Conservation (phyloP, 192 early-diverging fungal species). For the Umbelopsis ramanniana region DNA sequence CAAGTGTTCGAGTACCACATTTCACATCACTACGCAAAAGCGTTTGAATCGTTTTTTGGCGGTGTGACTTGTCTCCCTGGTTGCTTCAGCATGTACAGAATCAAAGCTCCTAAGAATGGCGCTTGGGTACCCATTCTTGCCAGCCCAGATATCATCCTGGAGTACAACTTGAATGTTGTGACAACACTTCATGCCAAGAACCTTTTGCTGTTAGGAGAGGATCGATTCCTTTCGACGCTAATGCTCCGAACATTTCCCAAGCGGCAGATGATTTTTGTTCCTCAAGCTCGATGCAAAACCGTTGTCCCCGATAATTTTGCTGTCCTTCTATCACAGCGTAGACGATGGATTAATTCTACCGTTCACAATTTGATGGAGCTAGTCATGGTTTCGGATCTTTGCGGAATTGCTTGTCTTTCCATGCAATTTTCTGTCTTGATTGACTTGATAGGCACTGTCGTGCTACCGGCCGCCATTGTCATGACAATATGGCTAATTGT, state of each 20-base stretch:
- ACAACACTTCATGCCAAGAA: conserved; percentile 86
- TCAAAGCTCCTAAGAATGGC: conserved; percentile 76
- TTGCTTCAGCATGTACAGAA: conserved; percentile 97
- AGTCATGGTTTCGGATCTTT: conserved; percentile 82
- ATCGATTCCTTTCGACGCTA: conserved; percentile 83
- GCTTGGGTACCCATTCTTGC: conserved; percentile 81
- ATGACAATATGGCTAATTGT: conserved; percentile 83
- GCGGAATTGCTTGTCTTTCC: conserved; percentile 87
- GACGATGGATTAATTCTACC: conserved; percentile 95
- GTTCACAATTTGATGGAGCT: conserved; percentile 89
- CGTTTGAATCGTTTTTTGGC: conserved; percentile 95
- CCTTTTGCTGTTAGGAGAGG: conserved; percentile 82
- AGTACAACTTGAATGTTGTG: conserved; percentile 79
- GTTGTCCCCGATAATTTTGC: conserved; percentile 80
- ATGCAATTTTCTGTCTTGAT: conserved; percentile 82
- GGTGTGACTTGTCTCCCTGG: conserved; percentile 94
- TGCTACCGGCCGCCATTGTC: conserved; percentile 72
- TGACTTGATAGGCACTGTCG: conserved; percentile 74
- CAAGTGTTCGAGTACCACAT: conserved; percentile 98
- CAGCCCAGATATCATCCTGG: conserved; percentile 83
- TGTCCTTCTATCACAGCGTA: conserved; percentile 87
- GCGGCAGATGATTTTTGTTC: conserved; percentile 86
- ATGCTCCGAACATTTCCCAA: conserved; percentile 85
- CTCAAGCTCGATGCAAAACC: conserved; percentile 81
- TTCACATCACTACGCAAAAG: conserved; percentile 91